These are phyloP conservation scores for Exophiala sp. DNA, from an alignment of 2,329 filamentous ascomycete species.

Conservation along the genomic window DNA sequence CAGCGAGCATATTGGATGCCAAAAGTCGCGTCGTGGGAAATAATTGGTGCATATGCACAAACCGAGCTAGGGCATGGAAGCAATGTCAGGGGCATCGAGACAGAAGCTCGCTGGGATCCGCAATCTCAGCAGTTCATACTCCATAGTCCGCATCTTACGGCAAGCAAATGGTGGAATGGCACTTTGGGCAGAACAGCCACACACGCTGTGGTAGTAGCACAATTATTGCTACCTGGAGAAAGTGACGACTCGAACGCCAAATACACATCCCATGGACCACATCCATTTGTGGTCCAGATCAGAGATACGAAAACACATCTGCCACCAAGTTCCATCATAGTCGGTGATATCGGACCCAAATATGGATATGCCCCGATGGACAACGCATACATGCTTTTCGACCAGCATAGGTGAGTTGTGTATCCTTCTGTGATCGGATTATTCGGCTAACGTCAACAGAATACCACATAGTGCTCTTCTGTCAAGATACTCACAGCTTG, in stretches of 20 bases:
- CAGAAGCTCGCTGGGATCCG: slow-evolving; percentile 45
- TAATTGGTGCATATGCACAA: slow-evolving; percentile 52
- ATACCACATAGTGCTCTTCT: slow-evolving; percentile 49
- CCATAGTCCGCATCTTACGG: slow-evolving; percentile 49
- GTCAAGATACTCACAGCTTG: slow-evolving; percentile 46
- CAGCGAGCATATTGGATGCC: slow-evolving; percentile 50
- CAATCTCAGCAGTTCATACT: slow-evolving; percentile 46
- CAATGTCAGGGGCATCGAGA: slow-evolving; percentile 50
- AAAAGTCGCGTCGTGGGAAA: slow-evolving; percentile 46
- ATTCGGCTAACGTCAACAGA: slow-evolving; percentile 14
- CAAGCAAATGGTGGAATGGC: slow-evolving; percentile 55
- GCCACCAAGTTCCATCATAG: slow-evolving; percentile 45
- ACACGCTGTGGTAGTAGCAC: slow-evolving; percentile 52
- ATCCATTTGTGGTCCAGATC: slow-evolving; percentile 51
- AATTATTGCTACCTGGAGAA: slow-evolving; percentile 44
- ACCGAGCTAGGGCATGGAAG: slow-evolving; percentile 52
- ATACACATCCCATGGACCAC: slow-evolving; percentile 46
- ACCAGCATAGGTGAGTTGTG: slow-evolving; percentile 34
- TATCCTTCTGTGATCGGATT: slow-evolving; percentile 30
- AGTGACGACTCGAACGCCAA: not conserved
- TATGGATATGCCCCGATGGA: slow-evolving; percentile 53
- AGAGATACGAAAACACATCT: slow-evolving; percentile 46
- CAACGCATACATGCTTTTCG: slow-evolving; percentile 52
- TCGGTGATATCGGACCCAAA: slow-evolving; percentile 53
- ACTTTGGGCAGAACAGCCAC: slow-evolving; percentile 50